Evolutionary conservation across 768 basidiomycete species (phyloP), one percentile per base, ranked within the genome.

Genomic region (Pleurotus cornucopiae): DNA sequence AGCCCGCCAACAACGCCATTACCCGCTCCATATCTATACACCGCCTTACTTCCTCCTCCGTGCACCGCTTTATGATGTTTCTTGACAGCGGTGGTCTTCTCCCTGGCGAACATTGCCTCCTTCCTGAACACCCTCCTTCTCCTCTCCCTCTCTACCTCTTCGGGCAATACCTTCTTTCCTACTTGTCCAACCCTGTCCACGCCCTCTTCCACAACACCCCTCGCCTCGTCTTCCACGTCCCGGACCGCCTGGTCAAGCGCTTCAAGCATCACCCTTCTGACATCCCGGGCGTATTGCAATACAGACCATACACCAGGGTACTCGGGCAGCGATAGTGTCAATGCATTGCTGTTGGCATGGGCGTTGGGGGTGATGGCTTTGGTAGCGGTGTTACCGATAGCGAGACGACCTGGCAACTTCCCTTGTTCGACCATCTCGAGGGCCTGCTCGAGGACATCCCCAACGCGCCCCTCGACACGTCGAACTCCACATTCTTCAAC

Each of bases 51-150:
- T 67, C 55, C 64, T n/a, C 60, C 64, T 38, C 62, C 61, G 66
- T 11, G 76, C 73, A 51, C 76, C 3, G 30, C 7, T 63, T 70
- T 69, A 76, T 77, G 46, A 61, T 25, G 26, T n/a, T 18, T 26
- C 25, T 45, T 21, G 16, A 30, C 16, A 16, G 21, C 57, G 41
- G 74, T 73, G 46, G 68, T 76, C 26, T 73, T 73, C 3, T 72
- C 71, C 52, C 78, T 70, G 54, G 82, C 83, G 74, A 98, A 99
- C 97, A 99, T 98, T 12, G 93, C 96, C 67, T 96, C 89, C n/a
- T 96, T 92, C 75, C 91, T 85, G 77, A 99, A 99, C 11, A 96
- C 84, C 23, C 92, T 79, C 55, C 84, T 80, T 48, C 83, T 84
- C 40, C 91, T 78, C 21, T 34, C 39, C 39, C 38, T 39, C 67